phyloP scores from a whole-genome alignment of 352 stramenopile species.

The Discostella stelligera region DNA sequence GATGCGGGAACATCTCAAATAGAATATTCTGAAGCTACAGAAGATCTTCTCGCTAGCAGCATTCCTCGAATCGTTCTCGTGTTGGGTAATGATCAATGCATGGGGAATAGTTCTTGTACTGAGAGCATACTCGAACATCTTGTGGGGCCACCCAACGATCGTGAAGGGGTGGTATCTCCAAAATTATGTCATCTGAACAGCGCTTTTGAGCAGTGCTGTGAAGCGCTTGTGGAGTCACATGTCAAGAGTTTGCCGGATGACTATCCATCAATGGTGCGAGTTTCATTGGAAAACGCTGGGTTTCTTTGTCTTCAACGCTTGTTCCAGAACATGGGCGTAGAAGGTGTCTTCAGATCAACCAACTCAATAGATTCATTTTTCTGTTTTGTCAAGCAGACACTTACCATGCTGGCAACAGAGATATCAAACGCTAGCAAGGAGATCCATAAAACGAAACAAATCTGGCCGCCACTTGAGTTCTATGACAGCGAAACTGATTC shows the following conservation, averaged over 20 bases:
- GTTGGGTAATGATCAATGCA: conserved; percentile 13
- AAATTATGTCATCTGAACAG: conserved; percentile 28
- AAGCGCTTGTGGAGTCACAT: conserved; percentile 27
- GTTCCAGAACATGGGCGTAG: conserved; percentile 33
- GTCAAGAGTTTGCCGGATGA: conserved; percentile 10
- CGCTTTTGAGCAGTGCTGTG: conserved; percentile 43
- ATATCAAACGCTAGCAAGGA: conserved; percentile 26
- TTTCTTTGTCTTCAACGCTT: conserved; percentile 47
- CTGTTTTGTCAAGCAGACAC: conserved; percentile 22
- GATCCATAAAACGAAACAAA: conserved; percentile 14
- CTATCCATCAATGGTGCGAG: conserved; percentile 18
- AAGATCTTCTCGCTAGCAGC: conserved; percentile 17
- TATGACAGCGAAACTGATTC: conserved; percentile 21
- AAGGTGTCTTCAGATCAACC: conserved; percentile 1
- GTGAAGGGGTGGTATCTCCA: conserved; percentile 24
- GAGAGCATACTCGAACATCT: conserved; percentile 28
- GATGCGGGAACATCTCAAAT: conserved; percentile 4
- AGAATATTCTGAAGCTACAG: conserved; percentile 22
- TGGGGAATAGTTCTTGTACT: conserved; percentile 5
- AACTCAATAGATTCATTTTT: conserved; percentile 30
- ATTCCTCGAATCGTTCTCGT: conserved; percentile 43
- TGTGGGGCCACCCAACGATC: conserved; percentile 23
- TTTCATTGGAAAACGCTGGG: conserved; percentile 36
- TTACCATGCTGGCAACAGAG: conserved; percentile 28
- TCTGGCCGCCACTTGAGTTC: conserved; percentile 45